phyloP scores from a whole-genome alignment of 2,329 filamentous ascomycete genomes.

The Trichophyton benhamiae region DNA sequence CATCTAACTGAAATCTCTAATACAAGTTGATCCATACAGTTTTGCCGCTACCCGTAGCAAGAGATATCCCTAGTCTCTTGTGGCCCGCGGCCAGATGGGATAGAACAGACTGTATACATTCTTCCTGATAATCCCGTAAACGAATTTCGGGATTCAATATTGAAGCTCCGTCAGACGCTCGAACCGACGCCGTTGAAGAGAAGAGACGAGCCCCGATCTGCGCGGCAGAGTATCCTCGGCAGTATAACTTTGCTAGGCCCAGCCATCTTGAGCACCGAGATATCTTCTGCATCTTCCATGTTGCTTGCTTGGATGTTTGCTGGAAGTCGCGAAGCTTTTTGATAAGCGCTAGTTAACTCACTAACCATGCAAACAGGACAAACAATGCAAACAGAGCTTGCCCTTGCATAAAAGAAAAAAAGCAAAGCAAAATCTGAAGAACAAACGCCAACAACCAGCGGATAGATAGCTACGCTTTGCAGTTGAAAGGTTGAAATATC shows the following conservation, averaged over 20 bases:
- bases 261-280: slow-evolving; percentile 20
- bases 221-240: not conserved
- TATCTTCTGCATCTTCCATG: slow-evolving; percentile 17
- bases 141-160: slow-evolving; percentile 34
- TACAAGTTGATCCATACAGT: slow-evolving; percentile 45
- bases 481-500: not conserved
- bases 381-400: slow-evolving; percentile 9
- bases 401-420: not conserved
- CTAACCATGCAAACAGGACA: slow-evolving; percentile 21
- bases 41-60: slow-evolving; percentile 82
- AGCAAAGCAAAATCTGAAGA: not conserved
- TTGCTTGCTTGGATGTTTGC: not conserved
- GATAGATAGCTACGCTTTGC: not conserved
- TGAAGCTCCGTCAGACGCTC: slow-evolving; percentile 8
- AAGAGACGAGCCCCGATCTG: slow-evolving; percentile 18
- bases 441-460: not conserved
- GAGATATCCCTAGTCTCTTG: slow-evolving; percentile 67
- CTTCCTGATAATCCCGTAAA: slow-evolving; percentile 76
- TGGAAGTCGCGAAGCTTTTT: not conserved
- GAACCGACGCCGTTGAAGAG: slow-evolving; percentile 7
- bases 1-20: not conserved
- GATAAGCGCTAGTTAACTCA: not conserved
- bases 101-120: slow-evolving; percentile 76
- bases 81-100: slow-evolving; percentile 56
- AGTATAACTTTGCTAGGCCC: not conserved